Evolutionary conservation across 2,329 filamentous ascomycete species (phyloP).

Genomic region (Leptoxyphium fumago): DNA sequence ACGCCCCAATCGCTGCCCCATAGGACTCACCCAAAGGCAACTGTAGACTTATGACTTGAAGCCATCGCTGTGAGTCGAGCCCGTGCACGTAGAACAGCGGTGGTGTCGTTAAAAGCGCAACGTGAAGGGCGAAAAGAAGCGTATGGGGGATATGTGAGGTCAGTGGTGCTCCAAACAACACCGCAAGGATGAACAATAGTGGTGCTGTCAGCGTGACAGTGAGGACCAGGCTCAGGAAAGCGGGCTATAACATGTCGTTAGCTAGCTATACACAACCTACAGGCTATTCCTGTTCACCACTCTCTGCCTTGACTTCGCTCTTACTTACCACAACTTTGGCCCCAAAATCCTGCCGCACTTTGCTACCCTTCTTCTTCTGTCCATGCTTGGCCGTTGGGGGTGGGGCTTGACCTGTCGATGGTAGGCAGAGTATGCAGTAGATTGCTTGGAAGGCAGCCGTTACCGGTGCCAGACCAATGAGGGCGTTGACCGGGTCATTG

Average conservation of each 20-base stretch:
- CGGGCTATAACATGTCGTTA: slow-evolving; percentile 37
- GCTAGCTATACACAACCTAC: not conserved
- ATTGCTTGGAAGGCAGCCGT: slow-evolving; percentile 48
- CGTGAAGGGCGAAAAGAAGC: slow-evolving; percentile 62
- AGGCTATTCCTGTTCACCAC: not conserved
- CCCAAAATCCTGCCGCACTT: slow-evolving; percentile 34
- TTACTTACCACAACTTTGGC: slow-evolving; percentile 28
- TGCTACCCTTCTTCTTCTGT: slow-evolving; percentile 34
- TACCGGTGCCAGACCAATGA: slow-evolving; percentile 46
- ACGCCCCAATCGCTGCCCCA: slow-evolving; percentile 63
- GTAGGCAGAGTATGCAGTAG: slow-evolving; percentile 45
- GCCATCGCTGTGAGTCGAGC: slow-evolving; percentile 57
- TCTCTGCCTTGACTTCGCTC: not conserved
- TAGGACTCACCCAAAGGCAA: slow-evolving; percentile 72
- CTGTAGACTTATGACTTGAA: slow-evolving; percentile 50
- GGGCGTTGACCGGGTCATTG: slow-evolving; percentile 49
- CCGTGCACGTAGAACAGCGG: slow-evolving; percentile 79
- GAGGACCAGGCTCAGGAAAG: slow-evolving; percentile 53
- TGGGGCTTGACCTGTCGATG: slow-evolving; percentile 30
- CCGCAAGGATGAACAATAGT: slow-evolving; percentile 44
- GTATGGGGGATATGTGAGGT: slow-evolving; percentile 71
- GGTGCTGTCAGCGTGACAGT: slow-evolving; percentile 41
- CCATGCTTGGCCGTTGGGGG: slow-evolving; percentile 33
- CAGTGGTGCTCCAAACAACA: slow-evolving; percentile 85
- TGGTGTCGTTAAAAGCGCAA: slow-evolving; percentile 63